These are phyloP conservation scores for Pseudocercospora macadamiae DNA, from an alignment of 2,329 filamentous ascomycete genomes.

Conservation along the genomic window DNA sequence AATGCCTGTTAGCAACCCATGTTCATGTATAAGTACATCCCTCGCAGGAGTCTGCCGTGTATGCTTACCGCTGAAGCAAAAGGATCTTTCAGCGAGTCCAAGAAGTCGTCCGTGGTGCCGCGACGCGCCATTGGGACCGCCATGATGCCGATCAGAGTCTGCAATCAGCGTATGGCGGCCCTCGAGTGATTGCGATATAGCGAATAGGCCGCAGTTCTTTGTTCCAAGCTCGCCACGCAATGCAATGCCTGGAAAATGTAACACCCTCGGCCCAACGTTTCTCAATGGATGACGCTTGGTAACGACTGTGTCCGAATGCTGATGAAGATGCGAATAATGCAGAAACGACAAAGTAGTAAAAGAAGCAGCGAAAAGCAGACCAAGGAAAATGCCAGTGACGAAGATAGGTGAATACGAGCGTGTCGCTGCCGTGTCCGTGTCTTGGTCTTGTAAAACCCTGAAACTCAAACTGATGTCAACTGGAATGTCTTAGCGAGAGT, in stretches of 20 bases:
- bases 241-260: neutral
- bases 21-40: neutral
- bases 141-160: conserved; percentile 13
- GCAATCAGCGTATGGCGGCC: conserved; percentile 16
- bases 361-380: neutral
- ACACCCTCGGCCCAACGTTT: neutral
- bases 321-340: neutral
- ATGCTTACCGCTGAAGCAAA: conserved; percentile 15
- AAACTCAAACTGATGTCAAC: neutral
- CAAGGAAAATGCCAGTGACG: neutral
- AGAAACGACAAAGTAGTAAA: neutral
- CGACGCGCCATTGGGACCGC: conserved; percentile 14
- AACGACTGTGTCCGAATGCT: neutral
- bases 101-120: conserved; percentile 13
- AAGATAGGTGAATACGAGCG: neutral
- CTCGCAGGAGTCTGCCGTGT: neutral
- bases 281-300: neutral
- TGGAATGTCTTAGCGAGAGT: neutral
- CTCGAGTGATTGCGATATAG: neutral
- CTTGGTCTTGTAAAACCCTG: neutral
- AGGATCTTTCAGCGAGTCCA: conserved; percentile 12
- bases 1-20: neutral
- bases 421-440: neutral
- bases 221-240: conserved; percentile 4
- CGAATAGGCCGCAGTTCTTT: neutral